These are phyloP conservation scores for Solanum pimpinellifolium DNA, from an alignment of 257 asterid genomes.

Conservation along the genomic window DNA sequence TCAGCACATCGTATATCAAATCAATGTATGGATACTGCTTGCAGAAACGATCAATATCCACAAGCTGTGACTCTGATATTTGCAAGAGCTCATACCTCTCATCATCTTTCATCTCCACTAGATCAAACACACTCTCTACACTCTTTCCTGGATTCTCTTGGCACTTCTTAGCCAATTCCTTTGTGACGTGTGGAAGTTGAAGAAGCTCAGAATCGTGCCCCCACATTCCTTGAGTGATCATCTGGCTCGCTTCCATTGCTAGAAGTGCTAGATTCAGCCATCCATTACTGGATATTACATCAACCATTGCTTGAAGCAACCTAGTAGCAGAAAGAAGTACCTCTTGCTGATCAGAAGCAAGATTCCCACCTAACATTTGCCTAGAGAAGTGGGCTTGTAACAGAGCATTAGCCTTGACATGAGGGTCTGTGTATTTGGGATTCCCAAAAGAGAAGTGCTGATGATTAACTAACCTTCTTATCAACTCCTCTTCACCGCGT, in stretches of 20 bases:
- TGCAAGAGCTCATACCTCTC: conserved; percentile 28
- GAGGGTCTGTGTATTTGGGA: conserved; percentile 18
- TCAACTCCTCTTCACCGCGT: conserved; percentile 26
- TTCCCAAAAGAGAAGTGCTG: conserved; percentile 22
- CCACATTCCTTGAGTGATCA: conserved; percentile 34
- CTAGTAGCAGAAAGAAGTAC: conserved; percentile 18
- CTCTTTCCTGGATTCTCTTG: conserved; percentile 27
- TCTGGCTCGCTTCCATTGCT: conserved; percentile 27
- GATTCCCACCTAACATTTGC: conserved; percentile 17
- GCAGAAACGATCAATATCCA: conserved; percentile 22
- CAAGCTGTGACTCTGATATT: conserved; percentile 19
- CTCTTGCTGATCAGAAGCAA: conserved; percentile 24
- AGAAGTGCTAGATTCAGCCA: conserved; percentile 26
- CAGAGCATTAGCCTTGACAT: conserved; percentile 23
- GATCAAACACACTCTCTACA: conserved; percentile 19
- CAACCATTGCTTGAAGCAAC: conserved; percentile 29
- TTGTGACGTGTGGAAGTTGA: conserved; percentile 26
- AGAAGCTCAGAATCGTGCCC: conserved; percentile 17
- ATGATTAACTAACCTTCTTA: conserved; percentile 22
- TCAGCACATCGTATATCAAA: conserved; percentile 12
- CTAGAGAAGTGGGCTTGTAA: conserved; percentile 30
- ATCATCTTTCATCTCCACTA: conserved; percentile 23
- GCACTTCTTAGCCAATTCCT: conserved; percentile 24
- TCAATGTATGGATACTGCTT: conserved; percentile 19
- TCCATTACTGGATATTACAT: conserved; percentile 31